Conservation (phyloP, 2,329 filamentous ascomycete genomes). For the Colletotrichum noveboracense region DNA sequence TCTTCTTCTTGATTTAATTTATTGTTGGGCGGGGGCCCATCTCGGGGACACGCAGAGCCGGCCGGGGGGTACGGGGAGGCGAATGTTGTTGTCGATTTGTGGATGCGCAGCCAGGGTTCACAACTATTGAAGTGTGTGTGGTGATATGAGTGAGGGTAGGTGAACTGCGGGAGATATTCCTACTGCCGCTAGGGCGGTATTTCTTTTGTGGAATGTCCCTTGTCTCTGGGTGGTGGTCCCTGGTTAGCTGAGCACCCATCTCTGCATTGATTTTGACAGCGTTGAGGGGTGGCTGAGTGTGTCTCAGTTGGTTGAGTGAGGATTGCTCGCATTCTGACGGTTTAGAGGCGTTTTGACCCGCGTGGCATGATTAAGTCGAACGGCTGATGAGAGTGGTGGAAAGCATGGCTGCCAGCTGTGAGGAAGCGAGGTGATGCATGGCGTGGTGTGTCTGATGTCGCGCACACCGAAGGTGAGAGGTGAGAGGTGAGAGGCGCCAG, state of each 20-base stretch:
- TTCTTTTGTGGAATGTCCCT: neutral
- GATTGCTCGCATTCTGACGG: neutral
- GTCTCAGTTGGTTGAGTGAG: neutral
- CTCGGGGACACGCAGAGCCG: neutral
- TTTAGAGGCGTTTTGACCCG: neutral
- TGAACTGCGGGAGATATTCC: neutral
- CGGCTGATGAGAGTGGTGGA: neutral
- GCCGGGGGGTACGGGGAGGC: neutral
- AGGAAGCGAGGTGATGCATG: neutral
- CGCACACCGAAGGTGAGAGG: neutral
- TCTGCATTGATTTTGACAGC: neutral
- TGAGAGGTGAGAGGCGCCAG: neutral
- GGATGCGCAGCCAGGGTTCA: neutral
- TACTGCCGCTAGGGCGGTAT: neutral
- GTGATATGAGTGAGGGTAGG: neutral
- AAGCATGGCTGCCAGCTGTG: neutral
- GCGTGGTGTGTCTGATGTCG: neutral
- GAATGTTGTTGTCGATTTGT: neutral
- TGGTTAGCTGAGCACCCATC: neutral
- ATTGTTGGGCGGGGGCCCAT: neutral
- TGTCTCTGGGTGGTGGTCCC: neutral
- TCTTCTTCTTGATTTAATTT: neutral
- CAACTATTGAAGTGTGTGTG: slow-evolving; percentile 10
- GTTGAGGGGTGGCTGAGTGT: neutral
- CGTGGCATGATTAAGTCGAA: neutral